Conservation (phyloP, 2,329 filamentous ascomycete genomes). For the Helotiales sp. region DNA sequence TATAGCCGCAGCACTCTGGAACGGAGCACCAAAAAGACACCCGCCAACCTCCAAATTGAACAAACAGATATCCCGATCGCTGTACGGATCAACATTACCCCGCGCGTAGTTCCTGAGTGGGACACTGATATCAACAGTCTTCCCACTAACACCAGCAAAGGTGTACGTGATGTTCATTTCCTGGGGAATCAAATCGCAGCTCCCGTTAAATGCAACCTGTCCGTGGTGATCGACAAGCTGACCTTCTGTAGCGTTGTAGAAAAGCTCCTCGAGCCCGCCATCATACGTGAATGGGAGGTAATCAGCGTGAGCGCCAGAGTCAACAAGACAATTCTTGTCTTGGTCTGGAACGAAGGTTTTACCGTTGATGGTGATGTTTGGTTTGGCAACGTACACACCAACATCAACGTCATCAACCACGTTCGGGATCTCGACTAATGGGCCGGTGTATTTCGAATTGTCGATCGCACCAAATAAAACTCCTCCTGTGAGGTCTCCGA, state of each 20-base stretch:
- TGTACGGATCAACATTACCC: slow-evolving; percentile 23
- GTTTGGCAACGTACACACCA: slow-evolving; percentile 35
- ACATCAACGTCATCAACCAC: slow-evolving; percentile 2
- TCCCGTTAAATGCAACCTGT: slow-evolving; percentile 38
- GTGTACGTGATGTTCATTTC: slow-evolving; percentile 38
- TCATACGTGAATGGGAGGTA: slow-evolving; percentile 31
- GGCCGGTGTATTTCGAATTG: slow-evolving; percentile 43
- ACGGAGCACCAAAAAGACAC: slow-evolving; percentile 44
- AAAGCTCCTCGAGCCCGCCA: slow-evolving; percentile 17
- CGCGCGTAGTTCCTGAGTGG: slow-evolving; percentile 44
- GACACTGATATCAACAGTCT: slow-evolving; percentile 39
- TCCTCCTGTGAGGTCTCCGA: slow-evolving; percentile 40
- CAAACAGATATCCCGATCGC: slow-evolving; percentile 34
- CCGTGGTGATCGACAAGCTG: slow-evolving; percentile 6
- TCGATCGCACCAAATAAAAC: slow-evolving; percentile 45
- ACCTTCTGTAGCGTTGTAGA: slow-evolving; percentile 30
- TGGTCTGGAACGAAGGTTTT: slow-evolving; percentile 26
- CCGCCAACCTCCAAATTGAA: slow-evolving; percentile 39
- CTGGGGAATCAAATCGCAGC: slow-evolving; percentile 41
- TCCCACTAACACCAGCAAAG: slow-evolving; percentile 35
- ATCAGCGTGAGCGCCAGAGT: slow-evolving; percentile 43
- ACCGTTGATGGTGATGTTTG: slow-evolving; percentile 36
- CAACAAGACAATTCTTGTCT: slow-evolving; percentile 40
- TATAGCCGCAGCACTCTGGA: slow-evolving; percentile 42
- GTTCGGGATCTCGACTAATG: slow-evolving; percentile 41